phyloP scores from a whole-genome alignment of 2,329 filamentous ascomycete species.

The Xylaria sp. region DNA sequence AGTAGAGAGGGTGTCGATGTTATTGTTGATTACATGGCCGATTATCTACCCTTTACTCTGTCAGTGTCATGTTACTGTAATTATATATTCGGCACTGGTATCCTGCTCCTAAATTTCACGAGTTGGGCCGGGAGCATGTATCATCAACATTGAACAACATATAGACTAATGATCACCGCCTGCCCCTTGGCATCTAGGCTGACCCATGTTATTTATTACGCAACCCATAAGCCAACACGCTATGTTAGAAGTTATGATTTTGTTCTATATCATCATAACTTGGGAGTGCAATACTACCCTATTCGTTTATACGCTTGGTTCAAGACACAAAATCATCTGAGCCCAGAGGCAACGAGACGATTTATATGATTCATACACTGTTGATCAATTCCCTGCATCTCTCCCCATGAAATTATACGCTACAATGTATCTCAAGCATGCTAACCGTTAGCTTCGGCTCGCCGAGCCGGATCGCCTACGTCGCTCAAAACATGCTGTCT shows the following conservation, averaged over 20 bases:
- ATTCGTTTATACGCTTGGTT: neutral
- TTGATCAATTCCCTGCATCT: neutral
- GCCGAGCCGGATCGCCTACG: slow-evolving; percentile 25
- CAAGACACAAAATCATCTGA: neutral
- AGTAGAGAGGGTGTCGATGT: neutral
- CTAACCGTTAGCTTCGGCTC: slow-evolving; percentile 21
- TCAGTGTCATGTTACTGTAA: neutral
- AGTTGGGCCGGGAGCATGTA: neutral
- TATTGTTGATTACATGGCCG: neutral
- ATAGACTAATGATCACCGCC: neutral
- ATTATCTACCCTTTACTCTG: neutral
- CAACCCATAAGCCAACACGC: neutral
- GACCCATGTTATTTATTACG: neutral
- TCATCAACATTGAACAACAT: neutral
- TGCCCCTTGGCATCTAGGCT: neutral
- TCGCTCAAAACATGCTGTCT: neutral
- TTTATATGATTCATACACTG: neutral
- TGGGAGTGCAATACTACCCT: neutral
- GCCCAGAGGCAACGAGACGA: neutral
- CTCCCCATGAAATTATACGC: neutral
- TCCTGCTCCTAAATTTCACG: neutral
- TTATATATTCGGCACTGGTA: neutral
- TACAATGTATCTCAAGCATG: neutral
- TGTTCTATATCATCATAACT: neutral
- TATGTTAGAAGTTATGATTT: neutral